Conservation (phyloP, 2,329 filamentous ascomycete genomes). For the Triangularia setosa region DNA sequence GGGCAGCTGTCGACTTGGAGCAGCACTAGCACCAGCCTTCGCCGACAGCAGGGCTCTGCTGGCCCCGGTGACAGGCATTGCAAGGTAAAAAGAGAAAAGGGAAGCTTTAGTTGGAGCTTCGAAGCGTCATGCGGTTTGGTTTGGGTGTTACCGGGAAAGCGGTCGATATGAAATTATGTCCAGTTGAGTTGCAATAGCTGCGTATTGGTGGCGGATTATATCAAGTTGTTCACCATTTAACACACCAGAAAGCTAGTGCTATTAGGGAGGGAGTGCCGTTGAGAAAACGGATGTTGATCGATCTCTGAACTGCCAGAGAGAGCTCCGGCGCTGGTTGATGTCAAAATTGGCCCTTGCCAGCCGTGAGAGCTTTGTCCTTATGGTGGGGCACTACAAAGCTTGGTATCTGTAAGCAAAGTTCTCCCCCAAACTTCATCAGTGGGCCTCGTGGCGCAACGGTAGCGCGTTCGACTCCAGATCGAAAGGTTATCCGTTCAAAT, state of each 20-base stretch:
- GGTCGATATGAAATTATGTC: not conserved
- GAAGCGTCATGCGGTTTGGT: constrained; percentile 8
- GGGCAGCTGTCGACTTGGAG: constrained; percentile 13
- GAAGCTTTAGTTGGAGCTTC: not conserved
- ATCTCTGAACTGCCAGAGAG: not conserved
- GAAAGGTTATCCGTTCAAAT: constrained; percentile 12
- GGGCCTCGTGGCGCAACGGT: constrained; percentile 12
- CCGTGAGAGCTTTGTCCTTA: constrained; percentile 10
- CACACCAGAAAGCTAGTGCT: not conserved
- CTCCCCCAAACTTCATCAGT: not conserved
- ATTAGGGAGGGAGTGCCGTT: not conserved
- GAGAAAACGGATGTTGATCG: not conserved
- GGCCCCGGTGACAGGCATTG: constrained; percentile 27
- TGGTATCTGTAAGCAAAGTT: not conserved
- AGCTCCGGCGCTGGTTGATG: not conserved
- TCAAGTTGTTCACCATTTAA: not conserved
- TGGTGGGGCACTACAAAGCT: not conserved
- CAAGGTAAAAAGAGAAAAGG: not conserved
- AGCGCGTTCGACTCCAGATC: constrained; percentile 15
- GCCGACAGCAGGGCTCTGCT: constrained; percentile 28
- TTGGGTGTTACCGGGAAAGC: no score
- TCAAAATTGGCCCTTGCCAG: constrained; percentile 21
- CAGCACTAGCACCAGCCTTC: constrained; percentile 6
- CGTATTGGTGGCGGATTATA: not conserved
- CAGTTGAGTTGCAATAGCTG: not conserved